Evolutionary conservation across 805 yeast genomes (phyloP), one percentile per base, ranked within the genome.

Genomic region (Spathaspora arborariae): DNA sequence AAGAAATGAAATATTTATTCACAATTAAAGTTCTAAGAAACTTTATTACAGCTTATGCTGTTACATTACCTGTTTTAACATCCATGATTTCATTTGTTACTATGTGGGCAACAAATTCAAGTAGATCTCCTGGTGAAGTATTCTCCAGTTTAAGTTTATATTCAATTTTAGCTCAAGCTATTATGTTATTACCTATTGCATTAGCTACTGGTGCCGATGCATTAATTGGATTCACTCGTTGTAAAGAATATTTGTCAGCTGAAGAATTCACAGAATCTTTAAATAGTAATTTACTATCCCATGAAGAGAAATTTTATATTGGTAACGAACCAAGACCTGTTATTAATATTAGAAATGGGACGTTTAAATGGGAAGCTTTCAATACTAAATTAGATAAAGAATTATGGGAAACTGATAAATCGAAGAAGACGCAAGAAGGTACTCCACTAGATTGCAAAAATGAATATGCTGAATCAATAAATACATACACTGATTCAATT

Each of bases 121-220:
- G 59, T 57, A 63, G 56, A 47, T 53, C 66, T 26, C 65, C 75
- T 7, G 74, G 70, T 20, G 59, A 60, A 41, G 70, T 72, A n/a
- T 72, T 72, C 47, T 64, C 75, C 7, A 67, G 76, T 1, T 63
- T 73, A 49, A 64, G 73, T 2, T 65, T 73, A 48, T 72, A 67
- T 47, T 57, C 70, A 37, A 70, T 70, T 38, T 66, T 73, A 56
- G 73, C 76, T 10, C 76, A 70, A 51, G 69, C 73, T 20, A 65
- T 70, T 48, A 67, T 70, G 70, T 59, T 70, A 39, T 59, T 72
- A 45, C 78, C 78, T 5, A 58, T 70, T 49, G 72, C 77, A 9
- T 64, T 73, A 53, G 68, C 75, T 8, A 62, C 74, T 19, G 76
- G 72, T 34, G 72, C 76, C 13, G 78, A 73, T 53, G 76, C 76